phyloP scores from a whole-genome alignment of 176 grass and related monocot genomes.

The Eleusine indica region DNA sequence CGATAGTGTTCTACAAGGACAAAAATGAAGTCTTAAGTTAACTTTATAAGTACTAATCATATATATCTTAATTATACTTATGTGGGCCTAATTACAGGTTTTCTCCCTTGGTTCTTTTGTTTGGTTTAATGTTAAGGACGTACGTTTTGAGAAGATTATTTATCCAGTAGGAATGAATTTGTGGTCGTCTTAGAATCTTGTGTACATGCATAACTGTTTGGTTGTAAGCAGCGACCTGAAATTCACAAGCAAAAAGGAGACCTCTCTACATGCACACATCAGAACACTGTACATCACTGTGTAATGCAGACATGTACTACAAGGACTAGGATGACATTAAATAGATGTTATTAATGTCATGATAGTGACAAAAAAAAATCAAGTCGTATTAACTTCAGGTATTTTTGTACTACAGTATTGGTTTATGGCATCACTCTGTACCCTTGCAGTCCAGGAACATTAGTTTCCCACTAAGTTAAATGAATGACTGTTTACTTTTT shows the following conservation, averaged over 20 bases:
- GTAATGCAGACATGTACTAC: slow-evolving; percentile 32
- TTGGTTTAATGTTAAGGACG: too few species aligned
- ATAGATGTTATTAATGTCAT: slow-evolving; percentile 11
- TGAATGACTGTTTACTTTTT: too few species aligned
- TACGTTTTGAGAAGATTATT: slow-evolving; percentile 5
- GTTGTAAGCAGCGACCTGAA: not conserved
- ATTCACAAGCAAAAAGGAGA: slow-evolving; percentile 10
- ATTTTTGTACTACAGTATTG: not conserved
- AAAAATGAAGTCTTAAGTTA: not conserved
- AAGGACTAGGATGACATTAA: not conserved
- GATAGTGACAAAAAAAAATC: slow-evolving; percentile 1
- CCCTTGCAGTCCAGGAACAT: too few species aligned
- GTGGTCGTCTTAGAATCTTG: slow-evolving; percentile 39
- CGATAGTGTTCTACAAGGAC: not conserved
- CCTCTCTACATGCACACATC: slow-evolving; percentile 14
- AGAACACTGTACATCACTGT: slow-evolving; percentile 16
- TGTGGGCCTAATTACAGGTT: too few species aligned
- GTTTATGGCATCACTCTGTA: too few species aligned
- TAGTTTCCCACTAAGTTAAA: too few species aligned
- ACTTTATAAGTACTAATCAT: too few species aligned
- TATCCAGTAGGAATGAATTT: slow-evolving; percentile 25
- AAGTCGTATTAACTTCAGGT: not conserved
- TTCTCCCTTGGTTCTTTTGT: too few species aligned
- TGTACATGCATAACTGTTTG: slow-evolving; percentile 14
- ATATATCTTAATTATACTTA: too few species aligned